Conservation (phyloP, 169 alveolate genomes). For the Plasmodium adleri region DNA sequence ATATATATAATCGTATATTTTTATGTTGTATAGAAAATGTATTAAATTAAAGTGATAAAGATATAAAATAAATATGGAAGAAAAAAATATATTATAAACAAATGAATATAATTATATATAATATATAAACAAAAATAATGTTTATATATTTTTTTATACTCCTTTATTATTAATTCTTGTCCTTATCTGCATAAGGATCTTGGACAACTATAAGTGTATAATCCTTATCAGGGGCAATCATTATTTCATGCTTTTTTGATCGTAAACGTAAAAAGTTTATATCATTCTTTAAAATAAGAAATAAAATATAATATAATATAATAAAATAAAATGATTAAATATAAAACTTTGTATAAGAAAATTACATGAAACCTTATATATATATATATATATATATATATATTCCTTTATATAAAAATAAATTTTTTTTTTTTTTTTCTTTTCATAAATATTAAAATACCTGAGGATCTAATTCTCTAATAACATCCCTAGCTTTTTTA, state of each 20-base stretch:
- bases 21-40: too few species aligned
- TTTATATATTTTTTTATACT: background rate
- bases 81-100: too few species aligned
- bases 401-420: background rate
- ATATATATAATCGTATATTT: too few species aligned
- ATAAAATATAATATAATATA: background rate
- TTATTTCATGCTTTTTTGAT: conserved; percentile 94
- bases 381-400: background rate
- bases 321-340: background rate
- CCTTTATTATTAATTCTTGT: conserved; percentile 1
- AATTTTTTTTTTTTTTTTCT: background rate
- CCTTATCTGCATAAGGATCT: conserved; percentile 91
- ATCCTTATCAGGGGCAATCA: conserved; percentile 97
- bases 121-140: background rate
- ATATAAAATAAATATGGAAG: too few species aligned
- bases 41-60: too few species aligned
- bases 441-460: conserved; percentile 4
- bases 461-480: conserved; percentile 89
- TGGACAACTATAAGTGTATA: conserved; percentile 94
- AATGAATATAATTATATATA: too few species aligned
- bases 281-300: conserved; percentile 87
- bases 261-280: conserved; percentile 92
- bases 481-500: conserved; percentile 88
- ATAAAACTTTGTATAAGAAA: background rate
- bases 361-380: background rate